Conservation (phyloP, 2,329 filamentous ascomycete genomes). For the Phaeophleospora eucalypticola region DNA sequence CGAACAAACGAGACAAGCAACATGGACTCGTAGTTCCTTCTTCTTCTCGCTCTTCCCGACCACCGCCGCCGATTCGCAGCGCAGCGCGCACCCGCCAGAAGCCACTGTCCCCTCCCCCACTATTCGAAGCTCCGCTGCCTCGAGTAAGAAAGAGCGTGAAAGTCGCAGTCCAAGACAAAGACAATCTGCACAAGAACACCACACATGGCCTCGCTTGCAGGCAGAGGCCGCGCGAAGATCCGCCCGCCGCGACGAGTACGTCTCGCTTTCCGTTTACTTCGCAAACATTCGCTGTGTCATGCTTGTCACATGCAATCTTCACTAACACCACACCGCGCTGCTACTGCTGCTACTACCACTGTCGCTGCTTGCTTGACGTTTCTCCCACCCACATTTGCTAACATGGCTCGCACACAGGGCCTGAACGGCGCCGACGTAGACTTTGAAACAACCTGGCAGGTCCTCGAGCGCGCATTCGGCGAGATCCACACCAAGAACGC, state of each 20-base stretch:
- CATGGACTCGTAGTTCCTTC: no score
- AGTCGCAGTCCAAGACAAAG: background rate
- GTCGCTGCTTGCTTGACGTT: background rate
- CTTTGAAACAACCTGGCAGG: conserved; percentile 81
- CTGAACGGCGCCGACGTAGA: conserved; percentile 62
- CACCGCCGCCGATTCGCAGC: background rate
- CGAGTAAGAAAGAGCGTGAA: no score
- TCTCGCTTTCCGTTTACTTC: conserved; percentile 25
- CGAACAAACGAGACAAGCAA: background rate
- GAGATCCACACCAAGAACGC: conserved; percentile 93
- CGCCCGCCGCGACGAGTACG: conserved; percentile 64
- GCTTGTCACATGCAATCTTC: conserved; percentile 14
- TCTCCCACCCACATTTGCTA: conserved; percentile 1
- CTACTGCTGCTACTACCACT: background rate
- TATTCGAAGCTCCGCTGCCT: background rate
- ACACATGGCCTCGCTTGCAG: conserved; percentile 43
- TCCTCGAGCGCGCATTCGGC: conserved; percentile 68
- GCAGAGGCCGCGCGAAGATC: conserved; percentile 59
- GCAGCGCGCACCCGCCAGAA: background rate
- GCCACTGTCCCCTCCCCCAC: background rate
- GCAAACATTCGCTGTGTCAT: background rate
- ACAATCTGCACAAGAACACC: background rate
- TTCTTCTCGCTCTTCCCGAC: background rate
- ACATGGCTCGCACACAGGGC: conserved; percentile 42
- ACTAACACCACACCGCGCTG: no score